Evolutionary conservation across 257 asterid species (phyloP).

Genomic region (Marsdenia floribunda): DNA sequence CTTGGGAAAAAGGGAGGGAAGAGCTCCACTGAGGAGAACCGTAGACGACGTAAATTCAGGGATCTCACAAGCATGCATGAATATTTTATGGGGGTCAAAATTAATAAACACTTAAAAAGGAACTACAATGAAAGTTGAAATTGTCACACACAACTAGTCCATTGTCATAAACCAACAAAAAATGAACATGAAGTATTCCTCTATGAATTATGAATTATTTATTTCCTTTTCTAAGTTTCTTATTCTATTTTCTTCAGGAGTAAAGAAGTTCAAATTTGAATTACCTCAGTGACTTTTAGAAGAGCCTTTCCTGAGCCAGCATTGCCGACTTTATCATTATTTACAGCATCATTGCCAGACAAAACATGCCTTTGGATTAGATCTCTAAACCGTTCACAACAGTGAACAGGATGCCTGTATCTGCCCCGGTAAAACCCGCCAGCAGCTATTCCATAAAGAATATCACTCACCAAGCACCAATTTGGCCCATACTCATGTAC

Average conservation of each 20-base stretch:
- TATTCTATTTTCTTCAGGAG: not conserved
- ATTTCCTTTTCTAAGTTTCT: not conserved
- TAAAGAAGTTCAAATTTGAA: not conserved
- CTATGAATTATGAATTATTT: not conserved
- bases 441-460: conserved; percentile 57
- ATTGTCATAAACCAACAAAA: too few relatives aligned
- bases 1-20: too few relatives aligned
- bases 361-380: conserved; percentile 74
- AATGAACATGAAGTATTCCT: too few relatives aligned
- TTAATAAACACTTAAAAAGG: too few relatives aligned
- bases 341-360: conserved; percentile 50
- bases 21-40: too few relatives aligned
- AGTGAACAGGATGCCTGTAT: conserved; percentile 81
- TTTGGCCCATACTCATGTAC: conserved; percentile 88
- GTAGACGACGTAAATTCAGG: too few relatives aligned
- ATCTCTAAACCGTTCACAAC: conserved; percentile 95
- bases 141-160: too few relatives aligned
- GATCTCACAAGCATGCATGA: too few relatives aligned
- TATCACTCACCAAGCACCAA: conserved; percentile 85
- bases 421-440: conserved; percentile 86
- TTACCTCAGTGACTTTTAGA: conserved; percentile 92
- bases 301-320: conserved; percentile 64
- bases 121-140: too few relatives aligned
- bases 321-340: conserved; percentile 59
- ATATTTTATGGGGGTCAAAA: too few relatives aligned